Evolutionary conservation across 2,329 filamentous ascomycete genomes (phyloP).

Genomic region (Xylariaceae sp.): DNA sequence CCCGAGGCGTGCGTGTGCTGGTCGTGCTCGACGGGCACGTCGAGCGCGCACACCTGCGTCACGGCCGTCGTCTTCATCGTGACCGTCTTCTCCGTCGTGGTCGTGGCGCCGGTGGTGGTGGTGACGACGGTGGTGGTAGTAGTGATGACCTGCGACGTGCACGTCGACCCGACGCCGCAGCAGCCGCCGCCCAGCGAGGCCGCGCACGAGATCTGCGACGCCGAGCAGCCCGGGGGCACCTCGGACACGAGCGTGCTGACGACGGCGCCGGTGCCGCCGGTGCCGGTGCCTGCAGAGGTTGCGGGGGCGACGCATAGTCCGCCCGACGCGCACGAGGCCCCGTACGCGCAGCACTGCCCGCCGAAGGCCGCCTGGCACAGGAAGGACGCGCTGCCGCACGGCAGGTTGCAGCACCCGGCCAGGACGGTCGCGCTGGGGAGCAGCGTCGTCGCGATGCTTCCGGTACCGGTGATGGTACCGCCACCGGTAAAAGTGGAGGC

Average conservation of each 20-base stretch:
- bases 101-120: not conserved
- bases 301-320: slow-evolving; percentile 26
- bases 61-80: too few species aligned
- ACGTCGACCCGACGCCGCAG: slow-evolving; percentile 34
- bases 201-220: slow-evolving; percentile 35
- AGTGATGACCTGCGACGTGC: slow-evolving; percentile 21
- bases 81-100: too few species aligned
- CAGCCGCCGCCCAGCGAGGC: slow-evolving; percentile 36
- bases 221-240: slow-evolving; percentile 36
- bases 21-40: slow-evolving; percentile 17
- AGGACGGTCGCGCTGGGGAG: slow-evolving; percentile 1
- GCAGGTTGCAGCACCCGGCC: slow-evolving; percentile 15
- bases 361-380: slow-evolving; percentile 37
- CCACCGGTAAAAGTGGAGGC: too few species aligned
- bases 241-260: slow-evolving; percentile 24
- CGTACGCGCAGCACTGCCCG: slow-evolving; percentile 42
- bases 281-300: slow-evolving; percentile 10
- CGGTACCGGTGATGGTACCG: too few species aligned
- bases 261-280: not conserved
- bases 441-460: slow-evolving; percentile 3
- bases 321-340: slow-evolving; percentile 31
- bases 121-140: slow-evolving; percentile 30
- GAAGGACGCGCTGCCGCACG: slow-evolving; percentile 27
- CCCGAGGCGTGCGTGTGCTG: slow-evolving; percentile 1
- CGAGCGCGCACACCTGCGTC: slow-evolving; percentile 19